These are phyloP conservation scores for Pseudomonodictys pantanalensis DNA, from an alignment of 495 filamentous ascomycete genomes.

Conservation along the genomic window DNA sequence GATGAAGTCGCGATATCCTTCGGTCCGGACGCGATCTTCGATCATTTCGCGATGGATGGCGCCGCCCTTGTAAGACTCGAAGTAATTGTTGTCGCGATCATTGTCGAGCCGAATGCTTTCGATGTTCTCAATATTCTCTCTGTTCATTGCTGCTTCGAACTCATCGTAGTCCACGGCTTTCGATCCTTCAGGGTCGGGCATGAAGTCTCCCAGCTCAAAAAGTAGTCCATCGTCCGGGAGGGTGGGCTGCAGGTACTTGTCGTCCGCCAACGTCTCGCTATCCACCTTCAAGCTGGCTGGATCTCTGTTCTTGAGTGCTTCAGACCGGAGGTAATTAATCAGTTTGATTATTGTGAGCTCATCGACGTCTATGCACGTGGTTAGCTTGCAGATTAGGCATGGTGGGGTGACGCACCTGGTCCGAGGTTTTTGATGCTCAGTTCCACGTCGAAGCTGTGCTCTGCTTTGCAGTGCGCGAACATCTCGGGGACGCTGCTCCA, in stretches of 20 bases:
- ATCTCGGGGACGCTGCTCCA: not conserved
- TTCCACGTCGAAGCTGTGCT: slow-evolving; percentile 8
- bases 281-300: not conserved
- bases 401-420: not conserved
- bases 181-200: slow-evolving; percentile 9
- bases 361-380: slow-evolving; percentile 3
- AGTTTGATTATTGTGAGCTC: slow-evolving; percentile 19
- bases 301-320: not conserved
- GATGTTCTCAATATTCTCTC: not conserved
- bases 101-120: not conserved
- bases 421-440: slow-evolving; percentile 1
- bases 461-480: not conserved
- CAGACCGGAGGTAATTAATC: slow-evolving; percentile 21
- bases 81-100: slow-evolving; percentile 22
- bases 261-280: slow-evolving; percentile 3
- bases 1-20: slow-evolving; percentile 68
- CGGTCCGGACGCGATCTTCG: slow-evolving; percentile 67
- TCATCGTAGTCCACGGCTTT: slow-evolving; percentile 10
- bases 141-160: slow-evolving; percentile 5
- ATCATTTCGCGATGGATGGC: slow-evolving; percentile 93
- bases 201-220: slow-evolving; percentile 21
- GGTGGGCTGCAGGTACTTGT: slow-evolving; percentile 16
- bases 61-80: slow-evolving; percentile 38
- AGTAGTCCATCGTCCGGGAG: slow-evolving; percentile 17
- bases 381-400: not conserved